Evolutionary conservation across 2,329 filamentous ascomycete genomes (phyloP).

Genomic region (Fusarium fracticaudum): DNA sequence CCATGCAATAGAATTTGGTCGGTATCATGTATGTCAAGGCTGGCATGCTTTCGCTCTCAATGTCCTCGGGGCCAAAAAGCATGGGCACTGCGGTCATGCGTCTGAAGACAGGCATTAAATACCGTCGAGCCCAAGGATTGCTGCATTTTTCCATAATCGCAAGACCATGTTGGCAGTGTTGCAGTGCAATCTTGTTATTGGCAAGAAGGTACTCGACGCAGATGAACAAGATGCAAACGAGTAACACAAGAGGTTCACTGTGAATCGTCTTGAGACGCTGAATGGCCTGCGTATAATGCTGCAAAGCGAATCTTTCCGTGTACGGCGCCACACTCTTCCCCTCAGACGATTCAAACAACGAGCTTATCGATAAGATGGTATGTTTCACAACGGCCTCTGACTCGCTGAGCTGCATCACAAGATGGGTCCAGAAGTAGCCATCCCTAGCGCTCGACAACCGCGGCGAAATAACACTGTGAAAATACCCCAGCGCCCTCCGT

Average conservation of each 20-base stretch:
- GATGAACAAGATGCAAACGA: conserved; percentile 11
- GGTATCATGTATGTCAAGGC: background rate
- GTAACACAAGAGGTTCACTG: background rate
- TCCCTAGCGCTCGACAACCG: conserved; percentile 1
- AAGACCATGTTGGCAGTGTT: background rate
- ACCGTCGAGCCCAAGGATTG: background rate
- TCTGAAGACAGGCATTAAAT: conserved; percentile 11
- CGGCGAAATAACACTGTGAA: conserved; percentile 5
- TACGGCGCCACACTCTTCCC: background rate
- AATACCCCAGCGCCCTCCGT: conserved; percentile 11
- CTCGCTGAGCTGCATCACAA: conserved; percentile 20
- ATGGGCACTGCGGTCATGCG: conserved; percentile 1
- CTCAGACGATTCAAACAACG: background rate
- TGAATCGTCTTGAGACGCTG: background rate
- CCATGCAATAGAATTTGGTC: background rate
- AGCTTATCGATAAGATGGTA: conserved; percentile 22
- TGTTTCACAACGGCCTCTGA: conserved; percentile 8
- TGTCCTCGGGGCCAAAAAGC: background rate
- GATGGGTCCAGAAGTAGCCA: conserved; percentile 21
- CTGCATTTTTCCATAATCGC: background rate
- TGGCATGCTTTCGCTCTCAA: background rate
- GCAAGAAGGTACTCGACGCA: conserved; percentile 1
- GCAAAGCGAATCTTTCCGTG: background rate
- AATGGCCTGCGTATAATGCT: conserved; percentile 18
- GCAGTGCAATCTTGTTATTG: background rate